Conservation (phyloP, 179 eudicot species). For the Beta lomatogona region DNA sequence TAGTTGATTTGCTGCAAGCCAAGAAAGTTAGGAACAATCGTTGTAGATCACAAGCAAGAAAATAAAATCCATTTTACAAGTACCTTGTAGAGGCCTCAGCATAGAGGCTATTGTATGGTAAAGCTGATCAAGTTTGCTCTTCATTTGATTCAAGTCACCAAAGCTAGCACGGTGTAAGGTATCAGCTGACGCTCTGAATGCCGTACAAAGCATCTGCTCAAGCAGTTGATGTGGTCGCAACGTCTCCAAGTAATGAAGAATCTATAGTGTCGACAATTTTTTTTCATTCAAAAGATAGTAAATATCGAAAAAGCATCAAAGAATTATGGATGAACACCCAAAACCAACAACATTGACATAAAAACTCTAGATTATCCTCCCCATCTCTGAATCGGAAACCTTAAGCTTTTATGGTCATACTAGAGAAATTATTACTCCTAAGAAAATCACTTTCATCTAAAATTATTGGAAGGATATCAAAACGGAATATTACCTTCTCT, state of each 20-base stretch:
- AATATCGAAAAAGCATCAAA: neutral
- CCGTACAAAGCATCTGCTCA: slow-evolving; percentile 96
- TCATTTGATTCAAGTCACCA: slow-evolving; percentile 73
- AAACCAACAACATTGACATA: neutral
- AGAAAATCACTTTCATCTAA: neutral
- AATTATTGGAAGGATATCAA: neutral
- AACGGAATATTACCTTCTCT: slow-evolving; percentile 64
- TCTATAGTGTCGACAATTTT: slow-evolving; percentile 38
- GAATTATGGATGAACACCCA: neutral
- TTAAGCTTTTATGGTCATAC: neutral
- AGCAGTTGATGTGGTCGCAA: slow-evolving; percentile 81
- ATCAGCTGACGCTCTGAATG: slow-evolving; percentile 84
- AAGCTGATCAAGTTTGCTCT: slow-evolving; percentile 65
- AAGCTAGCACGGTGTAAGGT: slow-evolving; percentile 66
- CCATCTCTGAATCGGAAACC: neutral
- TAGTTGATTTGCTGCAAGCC: slow-evolving; percentile 55
- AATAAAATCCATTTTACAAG: neutral
- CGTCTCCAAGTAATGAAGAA: slow-evolving; percentile 96
- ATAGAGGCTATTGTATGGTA: slow-evolving; percentile 71
- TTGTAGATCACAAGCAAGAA: neutral
- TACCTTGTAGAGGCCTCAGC: slow-evolving; percentile 76
- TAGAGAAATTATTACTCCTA: neutral
- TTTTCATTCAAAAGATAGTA: slow-evolving; percentile 7
- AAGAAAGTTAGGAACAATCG: slow-evolving; percentile 4
- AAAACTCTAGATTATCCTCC: neutral